Conservation (phyloP, 2,329 filamentous ascomycete species). For the Penicillium decumbens region DNA sequence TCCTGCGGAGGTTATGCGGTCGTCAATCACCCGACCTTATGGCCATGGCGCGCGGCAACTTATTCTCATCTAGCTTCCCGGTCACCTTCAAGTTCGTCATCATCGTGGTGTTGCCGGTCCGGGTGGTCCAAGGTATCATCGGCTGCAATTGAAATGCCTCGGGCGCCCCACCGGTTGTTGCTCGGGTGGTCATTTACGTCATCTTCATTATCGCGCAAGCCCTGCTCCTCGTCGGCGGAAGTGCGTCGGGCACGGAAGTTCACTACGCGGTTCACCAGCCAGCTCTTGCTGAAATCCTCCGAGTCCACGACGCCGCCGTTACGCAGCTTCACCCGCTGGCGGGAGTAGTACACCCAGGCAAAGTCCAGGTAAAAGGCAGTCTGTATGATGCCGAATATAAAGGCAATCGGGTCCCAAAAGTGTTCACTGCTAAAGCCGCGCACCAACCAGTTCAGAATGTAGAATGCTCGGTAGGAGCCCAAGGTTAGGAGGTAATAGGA, state of each 20-base stretch:
- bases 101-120: slow-evolving; percentile 2
- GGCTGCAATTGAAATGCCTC: slow-evolving; percentile 57
- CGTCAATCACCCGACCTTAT: background rate
- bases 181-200: slow-evolving; percentile 25
- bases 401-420: slow-evolving; percentile 64
- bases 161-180: slow-evolving; percentile 52
- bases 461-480: slow-evolving; percentile 81
- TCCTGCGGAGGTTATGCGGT: background rate
- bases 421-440: slow-evolving; percentile 58
- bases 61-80: slow-evolving; percentile 11
- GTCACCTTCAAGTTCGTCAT: slow-evolving; percentile 5
- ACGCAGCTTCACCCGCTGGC: slow-evolving; percentile 89
- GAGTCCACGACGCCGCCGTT: slow-evolving; percentile 83
- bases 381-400: slow-evolving; percentile 84
- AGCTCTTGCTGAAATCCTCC: slow-evolving; percentile 80
- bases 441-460: slow-evolving; percentile 86
- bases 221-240: slow-evolving; percentile 38
- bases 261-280: slow-evolving; percentile 74
- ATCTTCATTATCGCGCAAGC: slow-evolving; percentile 29
- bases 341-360: slow-evolving; percentile 91
- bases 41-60: slow-evolving; percentile 1
- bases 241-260: slow-evolving; percentile 44
- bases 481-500: slow-evolving; percentile 90
- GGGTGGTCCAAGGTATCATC: slow-evolving; percentile 47
- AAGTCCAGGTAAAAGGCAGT: slow-evolving; percentile 90